These are phyloP conservation scores for Ustilago xerochloae DNA, from an alignment of 1,284 basidiomycete species.

Conservation along the genomic window DNA sequence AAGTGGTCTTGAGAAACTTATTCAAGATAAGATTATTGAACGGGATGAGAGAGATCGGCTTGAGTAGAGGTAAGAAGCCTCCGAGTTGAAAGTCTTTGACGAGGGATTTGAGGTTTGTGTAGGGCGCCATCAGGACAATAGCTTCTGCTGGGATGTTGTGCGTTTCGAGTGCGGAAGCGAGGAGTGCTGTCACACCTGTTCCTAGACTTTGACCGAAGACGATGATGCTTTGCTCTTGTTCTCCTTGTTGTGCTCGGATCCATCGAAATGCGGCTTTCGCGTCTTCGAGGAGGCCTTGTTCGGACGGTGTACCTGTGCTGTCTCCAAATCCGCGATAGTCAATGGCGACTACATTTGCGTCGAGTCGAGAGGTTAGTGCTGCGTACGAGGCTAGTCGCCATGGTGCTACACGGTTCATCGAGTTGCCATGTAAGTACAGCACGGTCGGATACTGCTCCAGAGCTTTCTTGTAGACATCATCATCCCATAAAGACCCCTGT, in stretches of 20 bases:
- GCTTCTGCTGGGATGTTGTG: slow-evolving; percentile 71
- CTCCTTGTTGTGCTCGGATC: slow-evolving; percentile 70
- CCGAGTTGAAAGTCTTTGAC: slow-evolving; percentile 75
- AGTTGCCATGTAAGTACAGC: slow-evolving; percentile 85
- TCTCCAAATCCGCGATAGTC: slow-evolving; percentile 96
- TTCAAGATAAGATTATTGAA: slow-evolving; percentile 76
- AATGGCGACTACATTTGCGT: slow-evolving; percentile 81
- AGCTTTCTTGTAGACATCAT: slow-evolving; percentile 39
- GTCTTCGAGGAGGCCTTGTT: slow-evolving; percentile 80
- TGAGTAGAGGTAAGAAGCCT: slow-evolving; percentile 76
- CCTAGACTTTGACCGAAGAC: slow-evolving; percentile 85
- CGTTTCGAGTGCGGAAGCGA: slow-evolving; percentile 72
- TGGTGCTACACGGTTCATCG: slow-evolving; percentile 77
- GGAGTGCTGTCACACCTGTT: slow-evolving; percentile 76
- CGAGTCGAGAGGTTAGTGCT: slow-evolving; percentile 75
- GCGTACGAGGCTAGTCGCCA: slow-evolving; percentile 77
- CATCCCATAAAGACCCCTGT: slow-evolving; percentile 38
- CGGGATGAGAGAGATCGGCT: slow-evolving; percentile 79
- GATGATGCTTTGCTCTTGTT: slow-evolving; percentile 72
- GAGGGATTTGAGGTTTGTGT: slow-evolving; percentile 76
- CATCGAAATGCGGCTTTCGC: slow-evolving; percentile 85
- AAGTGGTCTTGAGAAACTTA: slow-evolving; percentile 74
- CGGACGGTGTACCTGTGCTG: slow-evolving; percentile 80
- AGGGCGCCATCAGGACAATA: slow-evolving; percentile 80
- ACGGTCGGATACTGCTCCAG: slow-evolving; percentile 47